Conservation (phyloP, 148 eudicot species). For the Fallopia convolvulus region DNA sequence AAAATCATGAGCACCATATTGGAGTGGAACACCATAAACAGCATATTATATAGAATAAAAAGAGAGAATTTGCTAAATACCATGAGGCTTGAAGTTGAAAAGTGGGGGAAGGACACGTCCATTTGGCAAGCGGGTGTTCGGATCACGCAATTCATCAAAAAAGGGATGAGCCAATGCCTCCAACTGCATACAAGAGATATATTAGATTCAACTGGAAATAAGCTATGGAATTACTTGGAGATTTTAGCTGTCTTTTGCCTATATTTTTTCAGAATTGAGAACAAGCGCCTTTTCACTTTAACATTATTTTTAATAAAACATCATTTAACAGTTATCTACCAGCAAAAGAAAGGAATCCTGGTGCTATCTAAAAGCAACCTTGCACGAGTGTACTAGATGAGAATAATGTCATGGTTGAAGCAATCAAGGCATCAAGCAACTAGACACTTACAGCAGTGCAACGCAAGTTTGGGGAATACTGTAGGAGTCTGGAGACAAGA, state of each 20-base stretch:
- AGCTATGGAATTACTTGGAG: neutral
- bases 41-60: neutral
- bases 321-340: neutral
- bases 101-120: conserved; percentile 18
- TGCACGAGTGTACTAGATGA: neutral
- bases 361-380: neutral
- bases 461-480: conserved; percentile 39
- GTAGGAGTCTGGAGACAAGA: conserved; percentile 40
- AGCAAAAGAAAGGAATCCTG: neutral
- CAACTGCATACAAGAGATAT: conserved; percentile 29
- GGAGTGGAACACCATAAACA: neutral
- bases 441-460: conserved; percentile 36
- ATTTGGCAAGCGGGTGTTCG: conserved; percentile 59
- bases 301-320: neutral
- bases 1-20: neutral
- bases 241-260: neutral
- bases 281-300: neutral
- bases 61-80: neutral
- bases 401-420: neutral
- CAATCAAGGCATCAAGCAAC: neutral
- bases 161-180: conserved; percentile 60
- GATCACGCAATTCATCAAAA: conserved; percentile 65
- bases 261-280: neutral
- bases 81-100: conserved; percentile 11
- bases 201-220: neutral